Evolutionary conservation across 352 stramenopile genomes (phyloP).

Genomic region (Globisporangium echinulatum): DNA sequence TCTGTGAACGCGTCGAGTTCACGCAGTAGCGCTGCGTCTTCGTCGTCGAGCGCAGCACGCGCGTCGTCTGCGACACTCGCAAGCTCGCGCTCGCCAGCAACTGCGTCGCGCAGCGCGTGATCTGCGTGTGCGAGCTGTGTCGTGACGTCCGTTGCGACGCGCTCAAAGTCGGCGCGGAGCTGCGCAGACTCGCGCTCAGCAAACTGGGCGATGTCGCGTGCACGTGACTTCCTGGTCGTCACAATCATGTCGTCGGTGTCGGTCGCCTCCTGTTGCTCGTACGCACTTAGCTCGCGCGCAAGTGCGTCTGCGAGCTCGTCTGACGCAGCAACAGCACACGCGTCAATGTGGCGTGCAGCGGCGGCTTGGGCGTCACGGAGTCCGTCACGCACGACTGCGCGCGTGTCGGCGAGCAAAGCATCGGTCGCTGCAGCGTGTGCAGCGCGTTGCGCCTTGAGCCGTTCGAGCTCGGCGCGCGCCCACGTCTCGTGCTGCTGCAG

Average conservation of each 20-base stretch:
- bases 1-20: background rate
- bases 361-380: conserved; percentile 10
- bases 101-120: background rate
- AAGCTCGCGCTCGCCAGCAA: no score
- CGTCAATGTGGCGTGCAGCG: background rate
- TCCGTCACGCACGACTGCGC: conserved; percentile 25
- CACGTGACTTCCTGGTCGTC: background rate
- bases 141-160: background rate
- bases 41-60: background rate
- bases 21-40: background rate
- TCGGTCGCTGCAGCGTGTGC: conserved; percentile 24
- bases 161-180: background rate
- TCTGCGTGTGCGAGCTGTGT: background rate
- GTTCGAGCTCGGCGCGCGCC: conserved; percentile 34
- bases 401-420: conserved; percentile 39
- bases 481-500: conserved; percentile 33
- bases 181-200: background rate
- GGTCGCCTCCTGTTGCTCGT: background rate
- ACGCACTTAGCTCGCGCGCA: background rate
- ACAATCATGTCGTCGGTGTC: background rate
- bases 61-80: background rate
- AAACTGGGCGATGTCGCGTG: background rate
- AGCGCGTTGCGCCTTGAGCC: conserved; percentile 36
- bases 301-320: background rate
- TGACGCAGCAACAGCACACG: background rate